A percentile compares a stretch with the other conserved stretches of the same genome.
phyloP scores from a whole-genome alignment of 768 basidiomycete species.

The Lactarius sp. region DNA sequence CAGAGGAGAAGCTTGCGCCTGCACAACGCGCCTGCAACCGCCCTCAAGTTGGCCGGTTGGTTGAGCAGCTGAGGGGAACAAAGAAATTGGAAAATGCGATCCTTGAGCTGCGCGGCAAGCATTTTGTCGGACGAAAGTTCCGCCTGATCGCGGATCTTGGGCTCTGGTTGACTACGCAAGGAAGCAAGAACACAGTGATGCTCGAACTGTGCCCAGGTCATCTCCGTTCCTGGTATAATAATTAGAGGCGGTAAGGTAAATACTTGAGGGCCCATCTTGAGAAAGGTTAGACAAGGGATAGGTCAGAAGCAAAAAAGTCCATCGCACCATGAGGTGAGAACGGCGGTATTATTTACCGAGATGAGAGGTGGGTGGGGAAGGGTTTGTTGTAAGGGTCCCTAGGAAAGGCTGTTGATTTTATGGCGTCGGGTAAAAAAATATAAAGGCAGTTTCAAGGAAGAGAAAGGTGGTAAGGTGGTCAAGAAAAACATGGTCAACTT shows the following conservation, averaged over 20 bases:
- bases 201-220: slow-evolving; percentile 8
- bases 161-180: slow-evolving; percentile 18
- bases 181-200: neutral
- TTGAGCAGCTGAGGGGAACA: neutral
- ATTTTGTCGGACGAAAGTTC: neutral
- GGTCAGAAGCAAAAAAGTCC: too few relatives aligned
- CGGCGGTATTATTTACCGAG: neutral
- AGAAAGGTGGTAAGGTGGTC: slow-evolving; percentile 10
- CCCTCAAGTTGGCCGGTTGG: neutral
- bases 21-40: slow-evolving; percentile 9
- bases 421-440: neutral
- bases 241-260: neutral
- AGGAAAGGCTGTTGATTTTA: slow-evolving; percentile 1
- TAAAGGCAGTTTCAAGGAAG: neutral
- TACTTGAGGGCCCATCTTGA: slow-evolving; percentile 1
- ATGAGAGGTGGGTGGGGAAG: neutral
- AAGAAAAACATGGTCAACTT: slow-evolving; percentile 16
- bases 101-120: slow-evolving; percentile 3
- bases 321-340: neutral
- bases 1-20: slow-evolving; percentile 31
- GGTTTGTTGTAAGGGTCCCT: neutral
- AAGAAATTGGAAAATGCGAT: slow-evolving; percentile 1
- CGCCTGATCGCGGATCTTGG: neutral
- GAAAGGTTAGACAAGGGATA: neutral
- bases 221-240: neutral